phyloP scores from a whole-genome alignment of 2,329 filamentous ascomycete genomes.

The Aspergillus felis region DNA sequence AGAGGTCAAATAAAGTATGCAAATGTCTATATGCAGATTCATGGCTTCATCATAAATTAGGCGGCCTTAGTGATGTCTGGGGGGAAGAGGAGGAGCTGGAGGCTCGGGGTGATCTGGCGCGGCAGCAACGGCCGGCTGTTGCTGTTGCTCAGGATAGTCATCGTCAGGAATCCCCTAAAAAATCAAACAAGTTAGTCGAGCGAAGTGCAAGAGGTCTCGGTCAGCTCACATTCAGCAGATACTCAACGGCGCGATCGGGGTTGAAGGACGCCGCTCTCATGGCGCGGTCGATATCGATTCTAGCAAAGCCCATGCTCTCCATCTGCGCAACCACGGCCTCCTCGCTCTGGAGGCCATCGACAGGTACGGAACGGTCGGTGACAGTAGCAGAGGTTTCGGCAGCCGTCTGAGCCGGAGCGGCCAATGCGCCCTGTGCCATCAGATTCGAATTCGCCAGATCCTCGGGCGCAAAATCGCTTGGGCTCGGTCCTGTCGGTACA shows the following conservation, averaged over 20 bases:
- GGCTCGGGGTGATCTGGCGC: not conserved
- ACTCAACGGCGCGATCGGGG: not conserved
- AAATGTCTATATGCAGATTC: not conserved
- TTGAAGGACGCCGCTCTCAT: not conserved
- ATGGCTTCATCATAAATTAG: not conserved
- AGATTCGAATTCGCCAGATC: not conserved
- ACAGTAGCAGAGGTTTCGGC: not conserved
- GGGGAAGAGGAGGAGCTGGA: not conserved
- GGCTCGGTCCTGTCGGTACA: constrained; percentile 5
- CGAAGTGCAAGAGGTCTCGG: not conserved
- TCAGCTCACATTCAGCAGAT: not conserved
- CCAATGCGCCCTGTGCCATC: not conserved
- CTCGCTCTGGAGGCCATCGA: not conserved
- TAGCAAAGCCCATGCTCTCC: not conserved
- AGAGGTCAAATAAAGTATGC: not conserved
- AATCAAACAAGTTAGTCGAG: not conserved
- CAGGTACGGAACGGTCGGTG: not conserved
- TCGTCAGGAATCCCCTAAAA: not conserved
- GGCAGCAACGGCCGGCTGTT: not conserved
- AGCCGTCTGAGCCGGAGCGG: not conserved
- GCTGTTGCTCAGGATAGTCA: not conserved
- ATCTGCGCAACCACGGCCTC: not conserved
- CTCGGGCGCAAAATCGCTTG: constrained; percentile 1
- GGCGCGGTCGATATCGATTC: not conserved
- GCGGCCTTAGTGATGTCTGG: not conserved